Evolutionary conservation across 352 stramenopile genomes (phyloP).

Genomic region (Albugo laibachii): DNA sequence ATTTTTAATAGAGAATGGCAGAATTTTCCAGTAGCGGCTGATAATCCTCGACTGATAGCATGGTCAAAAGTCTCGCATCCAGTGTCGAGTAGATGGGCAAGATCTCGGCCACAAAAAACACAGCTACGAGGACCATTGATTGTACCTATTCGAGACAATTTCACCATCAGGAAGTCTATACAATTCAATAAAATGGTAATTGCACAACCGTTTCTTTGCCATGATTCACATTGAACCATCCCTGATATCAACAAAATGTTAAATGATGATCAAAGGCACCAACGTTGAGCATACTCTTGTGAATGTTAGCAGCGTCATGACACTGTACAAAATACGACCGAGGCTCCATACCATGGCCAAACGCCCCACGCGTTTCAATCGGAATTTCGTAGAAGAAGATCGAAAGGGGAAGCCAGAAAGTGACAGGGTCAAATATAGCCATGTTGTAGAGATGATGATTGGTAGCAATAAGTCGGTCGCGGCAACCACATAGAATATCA

Average conservation of each 20-base stretch:
- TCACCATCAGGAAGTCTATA: neutral
- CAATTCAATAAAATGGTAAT: neutral
- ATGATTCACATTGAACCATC: conserved; percentile 66
- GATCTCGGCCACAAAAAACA: conserved; percentile 62
- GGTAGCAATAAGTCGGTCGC: conserved; percentile 75
- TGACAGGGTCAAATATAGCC: conserved; percentile 76
- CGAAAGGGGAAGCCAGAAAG: conserved; percentile 80
- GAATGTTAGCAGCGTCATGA: conserved; percentile 76
- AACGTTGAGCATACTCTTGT: conserved; percentile 25
- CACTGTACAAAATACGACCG: conserved; percentile 70
- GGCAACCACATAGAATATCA: conserved; percentile 66
- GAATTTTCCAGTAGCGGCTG: conserved; percentile 15
- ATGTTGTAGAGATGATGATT: conserved; percentile 77
- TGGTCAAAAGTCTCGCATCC: conserved; percentile 43
- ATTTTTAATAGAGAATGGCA: no score
- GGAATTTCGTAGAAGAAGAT: conserved; percentile 26
- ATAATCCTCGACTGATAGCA: conserved; percentile 70
- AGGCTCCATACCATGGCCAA: conserved; percentile 70
- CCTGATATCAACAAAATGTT: conserved; percentile 12
- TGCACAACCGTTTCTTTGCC: conserved; percentile 30
- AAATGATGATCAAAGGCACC: neutral
- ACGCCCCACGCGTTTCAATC: conserved; percentile 32
- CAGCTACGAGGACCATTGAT: conserved; percentile 62
- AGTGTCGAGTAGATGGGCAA: conserved; percentile 64
- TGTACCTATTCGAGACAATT: conserved; percentile 18